phyloP scores from a whole-genome alignment of 2,329 filamentous ascomycete species.

The Pestalotiopsis sp. region DNA sequence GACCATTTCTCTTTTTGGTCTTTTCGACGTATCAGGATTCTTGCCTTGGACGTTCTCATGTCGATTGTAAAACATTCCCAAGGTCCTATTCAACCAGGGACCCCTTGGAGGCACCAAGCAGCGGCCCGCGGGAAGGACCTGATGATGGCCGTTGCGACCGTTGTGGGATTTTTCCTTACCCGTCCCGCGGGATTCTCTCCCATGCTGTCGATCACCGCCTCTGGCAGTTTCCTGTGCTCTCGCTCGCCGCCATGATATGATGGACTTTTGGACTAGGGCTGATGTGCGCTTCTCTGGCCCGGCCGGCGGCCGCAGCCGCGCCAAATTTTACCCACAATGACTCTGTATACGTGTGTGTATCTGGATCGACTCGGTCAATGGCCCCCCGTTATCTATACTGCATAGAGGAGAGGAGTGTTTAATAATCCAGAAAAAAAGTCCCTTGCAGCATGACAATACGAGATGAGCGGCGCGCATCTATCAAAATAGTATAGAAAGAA shows the following conservation, averaged over 20 bases:
- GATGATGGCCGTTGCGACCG: background rate
- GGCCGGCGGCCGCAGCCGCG: background rate
- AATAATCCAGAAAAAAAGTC: too few relatives aligned
- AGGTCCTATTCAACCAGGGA: background rate
- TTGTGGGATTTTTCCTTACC: background rate
- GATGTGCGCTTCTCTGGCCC: background rate
- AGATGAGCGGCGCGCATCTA: too few relatives aligned
- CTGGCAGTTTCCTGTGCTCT: background rate
- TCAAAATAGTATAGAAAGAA: too few relatives aligned
- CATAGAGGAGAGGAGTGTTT: too few relatives aligned
- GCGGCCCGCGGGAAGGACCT: background rate
- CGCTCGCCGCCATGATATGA: background rate
- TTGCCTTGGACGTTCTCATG: too few relatives aligned
- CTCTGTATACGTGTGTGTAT: background rate
- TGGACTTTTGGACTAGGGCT: background rate
- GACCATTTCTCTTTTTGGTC: too few relatives aligned
- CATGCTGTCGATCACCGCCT: background rate
- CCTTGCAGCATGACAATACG: too few relatives aligned
- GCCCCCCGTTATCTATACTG: too few relatives aligned
- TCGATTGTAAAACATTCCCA: too few relatives aligned
- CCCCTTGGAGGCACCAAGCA: background rate
- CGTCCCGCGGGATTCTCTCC: background rate
- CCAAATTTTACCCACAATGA: background rate
- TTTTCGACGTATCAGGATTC: too few relatives aligned
- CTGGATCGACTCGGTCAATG: too few relatives aligned